phyloP scores from a whole-genome alignment of 805 yeast species.

The Sugiyamaella qingdaonensis region DNA sequence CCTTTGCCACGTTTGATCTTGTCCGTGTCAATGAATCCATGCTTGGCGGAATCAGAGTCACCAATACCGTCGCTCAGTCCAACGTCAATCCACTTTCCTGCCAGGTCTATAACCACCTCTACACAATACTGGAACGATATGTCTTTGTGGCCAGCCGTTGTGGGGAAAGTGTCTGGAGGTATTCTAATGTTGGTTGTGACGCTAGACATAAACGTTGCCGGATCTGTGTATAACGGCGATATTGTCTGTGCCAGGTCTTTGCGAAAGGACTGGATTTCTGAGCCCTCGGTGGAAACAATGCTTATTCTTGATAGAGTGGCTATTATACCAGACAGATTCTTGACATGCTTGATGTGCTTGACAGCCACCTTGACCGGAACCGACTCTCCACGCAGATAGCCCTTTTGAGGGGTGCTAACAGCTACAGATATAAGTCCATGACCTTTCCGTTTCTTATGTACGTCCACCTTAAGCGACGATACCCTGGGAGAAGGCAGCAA shows the following conservation, averaged over 20 bases:
- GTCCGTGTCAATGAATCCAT: conserved; percentile 68
- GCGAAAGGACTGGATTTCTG: conserved; percentile 59
- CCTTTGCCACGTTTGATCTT: conserved; percentile 68
- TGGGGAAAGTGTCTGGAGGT: conserved; percentile 84
- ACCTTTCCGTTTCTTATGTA: conserved; percentile 40
- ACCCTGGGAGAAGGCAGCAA: conserved; percentile 62
- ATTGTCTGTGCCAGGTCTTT: conserved; percentile 78
- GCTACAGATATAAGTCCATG: conserved; percentile 36
- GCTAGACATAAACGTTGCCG: conserved; percentile 51
- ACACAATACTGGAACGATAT: conserved; percentile 81
- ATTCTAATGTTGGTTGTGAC: conserved; percentile 61
- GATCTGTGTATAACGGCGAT: conserved; percentile 75
- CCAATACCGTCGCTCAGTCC: neutral
- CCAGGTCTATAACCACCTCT: conserved; percentile 77
- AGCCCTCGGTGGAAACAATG: conserved; percentile 56
- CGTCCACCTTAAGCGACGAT: conserved; percentile 58
- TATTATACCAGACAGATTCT: conserved; percentile 68
- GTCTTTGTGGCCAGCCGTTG: conserved; percentile 64
- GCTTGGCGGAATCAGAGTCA: conserved; percentile 12
- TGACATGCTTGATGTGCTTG: conserved; percentile 65
- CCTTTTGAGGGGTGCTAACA: conserved; percentile 54
- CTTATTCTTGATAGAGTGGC: conserved; percentile 78
- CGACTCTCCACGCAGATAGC: conserved; percentile 73
- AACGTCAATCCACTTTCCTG: conserved; percentile 46
- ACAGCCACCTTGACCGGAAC: conserved; percentile 67